These are phyloP conservation scores for Chalciporus sphaerocephalus DNA, from an alignment of 768 basidiomycete genomes.

Conservation along the genomic window DNA sequence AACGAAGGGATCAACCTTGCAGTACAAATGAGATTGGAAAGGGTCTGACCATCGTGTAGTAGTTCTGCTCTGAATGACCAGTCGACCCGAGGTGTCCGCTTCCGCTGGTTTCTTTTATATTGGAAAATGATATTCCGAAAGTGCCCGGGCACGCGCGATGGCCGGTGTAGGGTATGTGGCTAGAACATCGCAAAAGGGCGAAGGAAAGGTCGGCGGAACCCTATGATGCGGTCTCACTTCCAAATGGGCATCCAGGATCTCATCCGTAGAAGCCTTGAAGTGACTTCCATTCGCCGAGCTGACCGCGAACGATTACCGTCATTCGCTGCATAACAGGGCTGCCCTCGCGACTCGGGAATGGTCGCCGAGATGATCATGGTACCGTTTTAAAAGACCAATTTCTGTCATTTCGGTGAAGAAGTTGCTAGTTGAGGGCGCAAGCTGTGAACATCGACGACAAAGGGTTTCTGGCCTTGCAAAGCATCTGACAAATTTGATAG, in stretches of 20 bases:
- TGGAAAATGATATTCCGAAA: background rate
- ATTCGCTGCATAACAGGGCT: constrained; percentile 2
- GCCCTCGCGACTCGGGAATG: constrained; percentile 3
- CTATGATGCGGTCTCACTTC: background rate
- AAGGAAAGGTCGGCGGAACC: background rate
- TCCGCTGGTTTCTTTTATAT: constrained; percentile 8
- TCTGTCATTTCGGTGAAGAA: constrained; percentile 4
- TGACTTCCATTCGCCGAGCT: constrained; percentile 3
- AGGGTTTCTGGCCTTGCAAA: constrained; percentile 3
- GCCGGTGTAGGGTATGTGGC: background rate
- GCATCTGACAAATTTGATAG: constrained; percentile 6
- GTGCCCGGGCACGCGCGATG: background rate
- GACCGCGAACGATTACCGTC: background rate
- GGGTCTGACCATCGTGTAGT: constrained; percentile 28
- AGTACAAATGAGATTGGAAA: constrained; percentile 28
- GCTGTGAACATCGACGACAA: background rate
- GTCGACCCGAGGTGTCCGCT: background rate
- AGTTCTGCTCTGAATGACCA: constrained; percentile 11
- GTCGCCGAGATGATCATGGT: background rate
- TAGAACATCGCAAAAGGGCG: background rate
- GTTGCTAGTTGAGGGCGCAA: background rate
- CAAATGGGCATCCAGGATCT: background rate
- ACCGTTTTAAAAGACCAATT: background rate
- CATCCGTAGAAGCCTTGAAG: background rate
- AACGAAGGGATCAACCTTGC: constrained; percentile 25